A percentile compares a stretch with the other conserved stretches of the same genome.
Conservation (phyloP, 805 yeast genomes). For the Metschnikowia colocasiae region DNA sequence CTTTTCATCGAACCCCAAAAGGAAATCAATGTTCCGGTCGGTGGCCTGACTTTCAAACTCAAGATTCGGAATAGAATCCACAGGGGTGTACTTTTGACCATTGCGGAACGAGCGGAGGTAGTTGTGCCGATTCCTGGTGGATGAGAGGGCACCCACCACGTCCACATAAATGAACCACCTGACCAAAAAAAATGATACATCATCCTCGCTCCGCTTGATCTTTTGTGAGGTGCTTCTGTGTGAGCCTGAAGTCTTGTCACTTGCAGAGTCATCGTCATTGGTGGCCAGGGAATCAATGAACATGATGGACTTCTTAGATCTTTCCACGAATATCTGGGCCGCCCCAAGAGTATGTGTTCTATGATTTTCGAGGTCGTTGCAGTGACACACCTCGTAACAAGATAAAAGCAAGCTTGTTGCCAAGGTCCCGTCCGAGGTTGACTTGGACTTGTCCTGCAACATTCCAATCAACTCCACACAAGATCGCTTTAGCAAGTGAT, state of each 20-base stretch:
- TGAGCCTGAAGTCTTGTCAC: neutral
- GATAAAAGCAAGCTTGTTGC: slow-evolving; percentile 58
- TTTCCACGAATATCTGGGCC: slow-evolving; percentile 53
- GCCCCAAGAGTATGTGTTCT: slow-evolving; percentile 68
- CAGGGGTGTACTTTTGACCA: slow-evolving; percentile 19
- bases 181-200: slow-evolving; percentile 51
- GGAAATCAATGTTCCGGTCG: slow-evolving; percentile 50
- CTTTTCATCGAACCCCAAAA: slow-evolving; percentile 63
- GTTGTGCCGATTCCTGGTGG: slow-evolving; percentile 40
- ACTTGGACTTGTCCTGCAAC: slow-evolving; percentile 47
- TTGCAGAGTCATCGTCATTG: neutral
- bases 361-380: slow-evolving; percentile 49
- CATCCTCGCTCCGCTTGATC: slow-evolving; percentile 27
- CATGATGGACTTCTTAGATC: slow-evolving; percentile 24
- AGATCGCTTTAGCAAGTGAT: slow-evolving; percentile 52
- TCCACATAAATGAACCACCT: slow-evolving; percentile 71
- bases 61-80: slow-evolving; percentile 19
- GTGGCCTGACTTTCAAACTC: slow-evolving; percentile 20
- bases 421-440: slow-evolving; percentile 64
- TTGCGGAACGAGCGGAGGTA: slow-evolving; percentile 25
- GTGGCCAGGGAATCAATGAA: neutral
- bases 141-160: slow-evolving; percentile 58
- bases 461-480: slow-evolving; percentile 52
- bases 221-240: neutral
- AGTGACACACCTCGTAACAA: slow-evolving; percentile 49